Evolutionary conservation across 2,329 filamentous ascomycete genomes (phyloP).

Genomic region (Claviceps arundinis): DNA sequence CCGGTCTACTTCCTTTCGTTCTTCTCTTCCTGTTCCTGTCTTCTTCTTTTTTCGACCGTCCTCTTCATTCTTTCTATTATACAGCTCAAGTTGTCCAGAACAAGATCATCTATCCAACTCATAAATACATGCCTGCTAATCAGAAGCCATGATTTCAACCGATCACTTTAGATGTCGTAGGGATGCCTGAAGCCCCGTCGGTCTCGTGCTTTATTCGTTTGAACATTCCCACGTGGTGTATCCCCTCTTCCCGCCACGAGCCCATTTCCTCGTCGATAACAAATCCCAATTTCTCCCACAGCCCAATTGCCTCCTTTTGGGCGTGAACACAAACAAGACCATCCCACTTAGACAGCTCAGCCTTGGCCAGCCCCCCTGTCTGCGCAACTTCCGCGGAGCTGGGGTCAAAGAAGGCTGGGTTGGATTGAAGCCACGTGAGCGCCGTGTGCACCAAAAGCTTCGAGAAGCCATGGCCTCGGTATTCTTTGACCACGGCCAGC

Average conservation of each 20-base stretch:
- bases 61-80: too few relatives aligned
- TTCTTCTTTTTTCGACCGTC: background rate
- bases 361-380: slow-evolving; percentile 24
- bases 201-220: slow-evolving; percentile 21
- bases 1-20: too few relatives aligned
- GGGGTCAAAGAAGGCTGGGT: slow-evolving; percentile 44
- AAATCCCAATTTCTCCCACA: slow-evolving; percentile 66
- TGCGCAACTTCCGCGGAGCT: slow-evolving; percentile 30
- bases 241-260: slow-evolving; percentile 71
- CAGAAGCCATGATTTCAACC: background rate
- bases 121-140: background rate
- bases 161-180: background rate
- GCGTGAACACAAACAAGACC: slow-evolving; percentile 72
- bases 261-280: slow-evolving; percentile 59
- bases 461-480: slow-evolving; percentile 52
- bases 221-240: slow-evolving; percentile 78
- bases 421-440: slow-evolving; percentile 50
- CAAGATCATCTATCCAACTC: background rate
- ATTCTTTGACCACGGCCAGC: slow-evolving; percentile 54
- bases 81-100: too few relatives aligned
- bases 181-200: slow-evolving; percentile 3
- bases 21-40: background rate
- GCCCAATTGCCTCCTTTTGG: slow-evolving; percentile 48
- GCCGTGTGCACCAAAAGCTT: slow-evolving; percentile 53
- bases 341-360: slow-evolving; percentile 47